phyloP scores from a whole-genome alignment of 495 filamentous ascomycete genomes.

The Rostrohypoxylon terebratum region DNA sequence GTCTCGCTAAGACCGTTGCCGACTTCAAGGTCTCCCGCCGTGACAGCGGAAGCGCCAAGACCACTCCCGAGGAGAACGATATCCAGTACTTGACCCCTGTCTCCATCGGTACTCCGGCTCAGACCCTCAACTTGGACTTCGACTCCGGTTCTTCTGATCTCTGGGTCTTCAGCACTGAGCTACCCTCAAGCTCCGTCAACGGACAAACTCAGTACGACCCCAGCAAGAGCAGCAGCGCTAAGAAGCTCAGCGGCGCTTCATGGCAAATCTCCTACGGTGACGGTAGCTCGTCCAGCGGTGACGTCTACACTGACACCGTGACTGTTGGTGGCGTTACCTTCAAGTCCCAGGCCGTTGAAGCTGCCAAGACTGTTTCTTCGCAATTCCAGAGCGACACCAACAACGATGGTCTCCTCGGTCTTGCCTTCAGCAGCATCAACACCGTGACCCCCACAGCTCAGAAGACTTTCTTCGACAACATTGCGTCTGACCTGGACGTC shows the following conservation, averaged over 20 bases:
- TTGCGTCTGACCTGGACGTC: conserved; percentile 63
- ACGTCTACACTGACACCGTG: conserved; percentile 76
- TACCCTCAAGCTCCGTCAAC: conserved; percentile 57
- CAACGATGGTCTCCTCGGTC: conserved; percentile 77
- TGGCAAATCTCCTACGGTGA: conserved; percentile 81
- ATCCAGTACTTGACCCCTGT: conserved; percentile 73
- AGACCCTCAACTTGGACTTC: conserved; percentile 71
- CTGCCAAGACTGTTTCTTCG: conserved; percentile 68
- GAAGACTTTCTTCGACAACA: conserved; percentile 79
- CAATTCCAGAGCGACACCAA: conserved; percentile 68
- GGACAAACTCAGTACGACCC: conserved; percentile 67
- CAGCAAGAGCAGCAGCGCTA: conserved; percentile 55
- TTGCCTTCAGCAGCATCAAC: conserved; percentile 78
- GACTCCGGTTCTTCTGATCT: conserved; percentile 81
- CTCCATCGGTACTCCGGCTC: conserved; percentile 63
- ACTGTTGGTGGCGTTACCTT: conserved; percentile 72
- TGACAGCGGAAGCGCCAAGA: conserved; percentile 61
- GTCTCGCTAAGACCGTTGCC: conserved; percentile 51
- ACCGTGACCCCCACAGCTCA: conserved; percentile 68
- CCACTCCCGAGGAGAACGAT: conserved; percentile 68
- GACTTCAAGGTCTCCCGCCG: conserved; percentile 43
- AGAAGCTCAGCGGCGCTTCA: conserved; percentile 61
- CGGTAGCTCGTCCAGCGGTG: conserved; percentile 70
- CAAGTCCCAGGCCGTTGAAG: conserved; percentile 73
- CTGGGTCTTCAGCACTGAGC: conserved; percentile 59